Evolutionary conservation across 2,329 filamentous ascomycete genomes (phyloP), one percentile per base, ranked within the genome.

Genomic region (Bretziella fagacearum): DNA sequence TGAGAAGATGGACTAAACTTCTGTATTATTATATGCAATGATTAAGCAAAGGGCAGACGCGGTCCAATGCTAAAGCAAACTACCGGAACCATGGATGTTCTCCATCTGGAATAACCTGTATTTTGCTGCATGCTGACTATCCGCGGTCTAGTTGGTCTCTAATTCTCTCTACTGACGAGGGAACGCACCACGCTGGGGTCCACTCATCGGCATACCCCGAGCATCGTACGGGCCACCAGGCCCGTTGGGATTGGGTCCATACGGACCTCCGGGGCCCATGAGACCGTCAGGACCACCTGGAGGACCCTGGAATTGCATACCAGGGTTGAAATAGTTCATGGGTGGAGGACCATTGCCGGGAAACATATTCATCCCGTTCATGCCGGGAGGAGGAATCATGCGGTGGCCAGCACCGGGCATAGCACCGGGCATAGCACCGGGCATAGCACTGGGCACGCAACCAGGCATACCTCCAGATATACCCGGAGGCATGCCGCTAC

Each of bases 401-500:
- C 40, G 25, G 10, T 18, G 40, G 1, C 27, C 27, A 10, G 17
- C 27, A 22, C 23, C 23, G 25, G 27, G 26, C n/a, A 43, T 41
- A 10, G 20, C 13, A 3, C 11, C 22, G 5, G 37, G 37, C 37
- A 41, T 43, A 4, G 67, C 69, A 18, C 62, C 65, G 52, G 68
- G 74, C 55, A 76, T 74, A 8, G 71, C 72, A 1, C 74, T 75
- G 3, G 75, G 75, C 23, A 73, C 73, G 10, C 37, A 66, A 70
- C 2, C 70, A 70, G n/a, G n/a, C 40, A 43, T 43, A 4, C 67
- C 69, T 18, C 62, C 65, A 52, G 68, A 74, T 56, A 76, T 74
- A 10, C 71, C 73, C 1, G 74, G 75, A 4, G 75, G 75, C 22
- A 73, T 73, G 25, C 26, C 26, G n/a, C n/a, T n/a, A n/a, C n/a